These are phyloP conservation scores for Leccinum idahoense DNA, from an alignment of 1,284 basidiomycete genomes.

Conservation along the genomic window DNA sequence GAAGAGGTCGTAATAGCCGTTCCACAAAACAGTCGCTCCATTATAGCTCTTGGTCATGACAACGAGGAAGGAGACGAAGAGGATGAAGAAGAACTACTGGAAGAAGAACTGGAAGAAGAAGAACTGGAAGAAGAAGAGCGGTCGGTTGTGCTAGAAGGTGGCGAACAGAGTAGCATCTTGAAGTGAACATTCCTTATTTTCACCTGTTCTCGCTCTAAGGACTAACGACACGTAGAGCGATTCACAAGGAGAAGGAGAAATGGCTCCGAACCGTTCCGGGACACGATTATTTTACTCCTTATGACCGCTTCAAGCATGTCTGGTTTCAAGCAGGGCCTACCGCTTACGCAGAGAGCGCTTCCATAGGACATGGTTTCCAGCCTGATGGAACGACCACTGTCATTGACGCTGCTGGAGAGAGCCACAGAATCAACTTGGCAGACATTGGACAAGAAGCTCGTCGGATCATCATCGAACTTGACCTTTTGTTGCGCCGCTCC, in stretches of 20 bases:
- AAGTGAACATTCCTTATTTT: background rate
- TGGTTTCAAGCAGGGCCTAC: constrained; percentile 1
- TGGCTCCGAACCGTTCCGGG: constrained; percentile 1
- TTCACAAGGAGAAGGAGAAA: background rate
- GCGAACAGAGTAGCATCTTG: background rate
- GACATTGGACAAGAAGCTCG: constrained; percentile 2
- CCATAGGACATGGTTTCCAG: constrained; percentile 2
- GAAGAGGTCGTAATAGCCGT: background rate
- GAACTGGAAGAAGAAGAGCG: background rate
- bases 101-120: background rate
- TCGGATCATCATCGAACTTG: background rate
- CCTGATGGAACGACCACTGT: background rate
- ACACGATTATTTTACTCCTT: background rate
- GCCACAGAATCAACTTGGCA: background rate
- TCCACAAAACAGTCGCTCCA: too few relatives aligned
- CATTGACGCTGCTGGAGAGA: background rate
- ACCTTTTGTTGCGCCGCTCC: background rate
- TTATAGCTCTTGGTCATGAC: background rate
- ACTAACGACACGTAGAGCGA: background rate
- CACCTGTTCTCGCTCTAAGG: background rate
- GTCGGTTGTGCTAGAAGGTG: background rate
- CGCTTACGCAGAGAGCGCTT: background rate
- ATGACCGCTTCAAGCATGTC: constrained; percentile 3
- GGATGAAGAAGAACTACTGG: background rate
- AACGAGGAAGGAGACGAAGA: background rate